Base-by-base conservation (phyloP, 176 grass and related monocot species). In the Puccinellia tenuiflora region DNA sequence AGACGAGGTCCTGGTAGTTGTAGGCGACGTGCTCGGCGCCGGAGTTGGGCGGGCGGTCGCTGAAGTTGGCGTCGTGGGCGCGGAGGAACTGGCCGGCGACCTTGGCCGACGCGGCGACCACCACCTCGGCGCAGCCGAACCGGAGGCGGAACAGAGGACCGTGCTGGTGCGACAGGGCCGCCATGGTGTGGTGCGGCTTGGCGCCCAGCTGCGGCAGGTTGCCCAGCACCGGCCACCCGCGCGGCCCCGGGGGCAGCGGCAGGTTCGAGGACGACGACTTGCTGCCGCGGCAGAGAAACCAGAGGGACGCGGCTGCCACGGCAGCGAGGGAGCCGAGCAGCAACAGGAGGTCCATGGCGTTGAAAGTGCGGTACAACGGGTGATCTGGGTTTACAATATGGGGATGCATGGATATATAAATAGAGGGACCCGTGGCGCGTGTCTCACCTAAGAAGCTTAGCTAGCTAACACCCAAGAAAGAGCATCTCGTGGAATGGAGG, bases 1-100 rank as follows among this genome's bases (percentile, higher is more conserved):
- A 97, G 47, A 97, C 92, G 34, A 97, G 37, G 85, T 97, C 92
- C 57, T 92, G 92, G 81, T 94, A 94, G 80, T 97, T 97, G 82
- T 97, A 97, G 9, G 94, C 90, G 60, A 90, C 63, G 53, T 92
- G 88, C 88, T 97, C 94, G 40, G 77, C 92, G n/a, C 94, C 91
- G 7, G 94, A 97, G 88, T 90, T 97, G 2, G 83, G 90, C 1
- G 94, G 92, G 17, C 92, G 84, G 84, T 76, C 79, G 61, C 80
- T 79, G 84, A 97, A 97, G 50, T 89, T 97, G 35, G 90, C 83
- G 64, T 94, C 94, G 69, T 92, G 85, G 17, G 16, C 37, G 71
- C 90, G 90, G 45, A 97, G 86, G 85, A 97, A 92, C 53, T 78
- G 78, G 2, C 69, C 54, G 69, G 85, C 88, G 30, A 90, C 83